Evolutionary conservation across 768 basidiomycete species (phyloP).

Genomic region (Mycena latifolia): DNA sequence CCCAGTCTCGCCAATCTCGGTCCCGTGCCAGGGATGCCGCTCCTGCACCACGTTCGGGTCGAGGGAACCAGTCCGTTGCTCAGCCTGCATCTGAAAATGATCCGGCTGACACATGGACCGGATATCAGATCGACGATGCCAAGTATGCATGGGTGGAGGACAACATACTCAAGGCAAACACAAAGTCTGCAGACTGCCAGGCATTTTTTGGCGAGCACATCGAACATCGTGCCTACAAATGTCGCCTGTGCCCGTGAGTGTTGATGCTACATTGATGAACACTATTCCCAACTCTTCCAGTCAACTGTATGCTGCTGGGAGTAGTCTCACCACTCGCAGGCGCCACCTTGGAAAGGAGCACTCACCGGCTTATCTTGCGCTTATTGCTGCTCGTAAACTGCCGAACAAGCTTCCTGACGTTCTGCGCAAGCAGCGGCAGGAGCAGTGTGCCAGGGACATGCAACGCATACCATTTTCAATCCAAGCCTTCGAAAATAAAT

Average conservation of each 20-base stretch:
- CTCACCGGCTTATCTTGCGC: slow-evolving; percentile 3
- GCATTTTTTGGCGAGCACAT: slow-evolving; percentile 20
- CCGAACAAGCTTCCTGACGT: slow-evolving; percentile 19
- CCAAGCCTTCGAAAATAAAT: slow-evolving; percentile 12
- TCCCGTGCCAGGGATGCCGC: slow-evolving; percentile 8
- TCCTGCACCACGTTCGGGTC: too few species aligned
- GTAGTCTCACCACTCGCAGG: slow-evolving; percentile 23
- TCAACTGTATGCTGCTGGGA: slow-evolving; percentile 13
- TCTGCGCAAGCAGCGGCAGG: slow-evolving; percentile 14
- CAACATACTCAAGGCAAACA: slow-evolving; percentile 11
- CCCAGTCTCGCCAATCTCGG: slow-evolving; percentile 8
- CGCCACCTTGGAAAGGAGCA: slow-evolving; percentile 17
- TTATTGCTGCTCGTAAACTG: slow-evolving; percentile 10
- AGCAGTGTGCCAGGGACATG: slow-evolving; percentile 17
- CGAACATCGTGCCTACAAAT: slow-evolving; percentile 19
- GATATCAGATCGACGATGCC: slow-evolving; percentile 11
- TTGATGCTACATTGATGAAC: slow-evolving; percentile 1
- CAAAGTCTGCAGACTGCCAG: slow-evolving; percentile 18
- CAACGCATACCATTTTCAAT: slow-evolving; percentile 18
- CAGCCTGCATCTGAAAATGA: slow-evolving; percentile 8
- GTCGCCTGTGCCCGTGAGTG: slow-evolving; percentile 16
- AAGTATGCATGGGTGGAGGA: slow-evolving; percentile 19
- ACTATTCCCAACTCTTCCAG: slow-evolving; percentile 16
- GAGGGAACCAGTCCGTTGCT: background rate
- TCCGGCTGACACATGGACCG: slow-evolving; percentile 10